Conservation (phyloP, 2,329 filamentous ascomycete genomes). For the Beauveria asiatica region DNA sequence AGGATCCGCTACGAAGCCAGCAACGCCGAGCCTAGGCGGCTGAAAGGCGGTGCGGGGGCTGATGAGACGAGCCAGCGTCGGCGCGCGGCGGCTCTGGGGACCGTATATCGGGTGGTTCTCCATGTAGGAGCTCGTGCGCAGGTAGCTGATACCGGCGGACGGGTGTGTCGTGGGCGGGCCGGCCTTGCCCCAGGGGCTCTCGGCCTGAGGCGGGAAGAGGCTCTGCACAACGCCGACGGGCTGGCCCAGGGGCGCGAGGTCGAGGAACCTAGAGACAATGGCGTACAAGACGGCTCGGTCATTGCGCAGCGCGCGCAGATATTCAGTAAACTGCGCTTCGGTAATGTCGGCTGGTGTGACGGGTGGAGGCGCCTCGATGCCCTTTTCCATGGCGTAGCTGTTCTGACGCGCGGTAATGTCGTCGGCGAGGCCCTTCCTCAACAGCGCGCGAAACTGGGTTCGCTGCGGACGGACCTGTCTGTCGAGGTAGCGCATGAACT, state of each 20-base stretch:
- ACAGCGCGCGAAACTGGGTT: slow-evolving; percentile 44
- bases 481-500: slow-evolving; percentile 48
- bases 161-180: slow-evolving; percentile 55
- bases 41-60: slow-evolving; percentile 29
- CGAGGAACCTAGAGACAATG: slow-evolving; percentile 51
- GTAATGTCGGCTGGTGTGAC: slow-evolving; percentile 32
- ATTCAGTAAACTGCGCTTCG: slow-evolving; percentile 42
- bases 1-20: slow-evolving; percentile 42
- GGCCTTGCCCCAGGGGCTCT: slow-evolving; percentile 38
- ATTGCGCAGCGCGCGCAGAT: slow-evolving; percentile 43
- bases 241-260: slow-evolving; percentile 45
- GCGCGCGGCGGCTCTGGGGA: slow-evolving; percentile 42
- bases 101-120: slow-evolving; percentile 55
- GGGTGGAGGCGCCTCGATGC: slow-evolving; percentile 21
- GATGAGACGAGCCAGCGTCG: slow-evolving; percentile 44
- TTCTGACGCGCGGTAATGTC: slow-evolving; percentile 33
- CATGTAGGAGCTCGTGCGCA: slow-evolving; percentile 45
- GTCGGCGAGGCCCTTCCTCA: slow-evolving; percentile 40
- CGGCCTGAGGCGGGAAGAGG: slow-evolving; percentile 19
- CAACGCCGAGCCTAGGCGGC: slow-evolving; percentile 42
- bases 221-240: slow-evolving; percentile 21
- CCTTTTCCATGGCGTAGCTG: slow-evolving; percentile 31
- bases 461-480: slow-evolving; percentile 46
- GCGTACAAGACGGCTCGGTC: slow-evolving; percentile 43
- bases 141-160: slow-evolving; percentile 54